phyloP scores from a whole-genome alignment of 805 yeast species.

The Lipomyces starkeyi region DNA sequence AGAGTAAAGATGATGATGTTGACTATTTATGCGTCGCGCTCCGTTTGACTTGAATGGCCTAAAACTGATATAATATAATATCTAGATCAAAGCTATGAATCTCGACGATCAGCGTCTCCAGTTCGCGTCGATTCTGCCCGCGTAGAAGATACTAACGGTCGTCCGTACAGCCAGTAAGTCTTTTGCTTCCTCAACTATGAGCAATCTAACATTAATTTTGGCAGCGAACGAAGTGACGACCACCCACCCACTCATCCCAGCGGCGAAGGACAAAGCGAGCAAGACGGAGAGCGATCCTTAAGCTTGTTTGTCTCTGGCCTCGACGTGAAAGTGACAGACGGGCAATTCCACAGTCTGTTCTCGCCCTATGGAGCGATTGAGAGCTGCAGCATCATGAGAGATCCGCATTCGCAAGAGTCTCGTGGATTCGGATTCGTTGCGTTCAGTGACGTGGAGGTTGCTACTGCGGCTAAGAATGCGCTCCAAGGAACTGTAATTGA shows the following conservation, averaged over 20 bases:
- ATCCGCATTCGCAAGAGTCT: constrained; percentile 52
- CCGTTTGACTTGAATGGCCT: background rate
- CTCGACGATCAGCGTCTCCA: constrained; percentile 12
- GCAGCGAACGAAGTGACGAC: background rate
- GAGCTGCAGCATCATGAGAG: constrained; percentile 52
- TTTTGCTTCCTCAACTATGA: no score
- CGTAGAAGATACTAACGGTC: background rate
- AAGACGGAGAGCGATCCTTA: background rate
- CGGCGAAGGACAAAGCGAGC: background rate
- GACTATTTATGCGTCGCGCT: background rate
- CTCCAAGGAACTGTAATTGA: constrained; percentile 53
- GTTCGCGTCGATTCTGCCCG: constrained; percentile 15
- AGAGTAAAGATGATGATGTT: no score
- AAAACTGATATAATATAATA: background rate
- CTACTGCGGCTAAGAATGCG: constrained; percentile 54
- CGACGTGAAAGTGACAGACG: constrained; percentile 43
- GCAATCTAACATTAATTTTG: background rate
- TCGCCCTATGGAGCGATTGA: constrained; percentile 42
- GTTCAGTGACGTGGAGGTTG: constrained; percentile 52
- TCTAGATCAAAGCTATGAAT: constrained; percentile 10
- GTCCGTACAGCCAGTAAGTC: background rate
- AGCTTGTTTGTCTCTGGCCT: constrained; percentile 48
- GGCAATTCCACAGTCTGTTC: constrained; percentile 42
- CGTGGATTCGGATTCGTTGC: constrained; percentile 61
- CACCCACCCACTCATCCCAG: background rate